These are phyloP conservation scores for Globisporangium perplexum DNA, from an alignment of 352 stramenopile genomes.

Conservation along the genomic window DNA sequence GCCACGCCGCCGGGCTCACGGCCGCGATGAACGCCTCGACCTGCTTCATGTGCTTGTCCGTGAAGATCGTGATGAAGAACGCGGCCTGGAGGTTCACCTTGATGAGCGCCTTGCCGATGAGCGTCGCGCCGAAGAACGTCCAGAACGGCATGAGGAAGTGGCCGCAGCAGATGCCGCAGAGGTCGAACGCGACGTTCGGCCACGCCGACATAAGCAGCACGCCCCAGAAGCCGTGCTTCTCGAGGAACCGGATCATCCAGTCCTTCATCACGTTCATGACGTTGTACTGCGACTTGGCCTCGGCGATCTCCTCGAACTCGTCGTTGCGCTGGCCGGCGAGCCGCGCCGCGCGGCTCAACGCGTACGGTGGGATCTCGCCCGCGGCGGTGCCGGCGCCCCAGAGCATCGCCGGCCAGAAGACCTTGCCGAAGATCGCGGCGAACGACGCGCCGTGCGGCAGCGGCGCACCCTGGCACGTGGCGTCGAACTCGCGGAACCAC, in stretches of 20 bases:
- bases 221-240: conserved; percentile 90
- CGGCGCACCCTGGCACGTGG: conserved; percentile 45
- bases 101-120: conserved; percentile 92
- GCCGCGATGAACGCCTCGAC: conserved; percentile 82
- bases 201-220: conserved; percentile 93
- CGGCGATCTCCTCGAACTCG: conserved; percentile 87
- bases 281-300: conserved; percentile 82
- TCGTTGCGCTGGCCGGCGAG: conserved; percentile 83
- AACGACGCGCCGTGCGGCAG: conserved; percentile 63
- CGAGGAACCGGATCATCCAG: conserved; percentile 91
- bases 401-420: conserved; percentile 87
- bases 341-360: conserved; percentile 82
- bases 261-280: conserved; percentile 90
- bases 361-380: conserved; percentile 93
- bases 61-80: conserved; percentile 92
- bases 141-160: conserved; percentile 94
- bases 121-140: conserved; percentile 93
- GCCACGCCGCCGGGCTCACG: conserved; percentile 66
- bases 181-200: conserved; percentile 93
- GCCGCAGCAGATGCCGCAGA: conserved; percentile 93
- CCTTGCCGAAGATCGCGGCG: conserved; percentile 85
- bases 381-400: conserved; percentile 92
- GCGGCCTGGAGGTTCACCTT: conserved; percentile 89
- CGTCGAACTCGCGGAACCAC: conserved; percentile 87
- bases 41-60: conserved; percentile 75